These are phyloP conservation scores for Phytophthora melonis DNA, from an alignment of 352 stramenopile genomes.

Conservation along the genomic window DNA sequence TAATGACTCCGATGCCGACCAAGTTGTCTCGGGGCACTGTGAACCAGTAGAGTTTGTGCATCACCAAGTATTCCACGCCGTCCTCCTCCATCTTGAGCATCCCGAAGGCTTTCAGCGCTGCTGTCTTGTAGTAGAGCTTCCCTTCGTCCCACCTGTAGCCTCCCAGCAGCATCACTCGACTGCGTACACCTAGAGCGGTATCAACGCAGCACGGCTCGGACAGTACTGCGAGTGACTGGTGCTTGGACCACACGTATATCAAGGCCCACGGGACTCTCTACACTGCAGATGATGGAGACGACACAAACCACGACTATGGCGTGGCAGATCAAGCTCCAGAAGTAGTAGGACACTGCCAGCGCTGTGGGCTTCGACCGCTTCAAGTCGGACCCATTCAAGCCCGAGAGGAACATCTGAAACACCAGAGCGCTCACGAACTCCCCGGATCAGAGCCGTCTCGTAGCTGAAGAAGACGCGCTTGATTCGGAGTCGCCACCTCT, in stretches of 20 bases:
- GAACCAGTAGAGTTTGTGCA: slow-evolving; percentile 27
- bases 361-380: slow-evolving; percentile 18
- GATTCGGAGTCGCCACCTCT: neutral
- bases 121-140: slow-evolving; percentile 23
- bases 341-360: slow-evolving; percentile 27
- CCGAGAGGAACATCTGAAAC: slow-evolving; percentile 19
- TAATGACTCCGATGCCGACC: slow-evolving; percentile 20
- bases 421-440: slow-evolving; percentile 11
- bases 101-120: slow-evolving; percentile 22
- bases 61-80: slow-evolving; percentile 14
- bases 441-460: slow-evolving; percentile 18
- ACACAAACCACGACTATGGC: slow-evolving; percentile 26
- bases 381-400: slow-evolving; percentile 24
- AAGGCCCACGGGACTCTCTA: slow-evolving; percentile 7
- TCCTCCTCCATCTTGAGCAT: slow-evolving; percentile 31
- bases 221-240: slow-evolving; percentile 21
- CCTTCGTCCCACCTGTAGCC: slow-evolving; percentile 20
- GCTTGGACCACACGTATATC: slow-evolving; percentile 19
- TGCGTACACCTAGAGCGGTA: slow-evolving; percentile 15
- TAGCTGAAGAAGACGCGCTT: slow-evolving; percentile 25
- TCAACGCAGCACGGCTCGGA: slow-evolving; percentile 28
- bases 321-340: slow-evolving; percentile 29
- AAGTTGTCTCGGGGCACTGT: slow-evolving; percentile 17
- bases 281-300: slow-evolving; percentile 14
- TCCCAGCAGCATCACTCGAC: slow-evolving; percentile 19